These are phyloP conservation scores for Saccharomycopsis olivae DNA, from an alignment of 805 yeast species.

Conservation along the genomic window DNA sequence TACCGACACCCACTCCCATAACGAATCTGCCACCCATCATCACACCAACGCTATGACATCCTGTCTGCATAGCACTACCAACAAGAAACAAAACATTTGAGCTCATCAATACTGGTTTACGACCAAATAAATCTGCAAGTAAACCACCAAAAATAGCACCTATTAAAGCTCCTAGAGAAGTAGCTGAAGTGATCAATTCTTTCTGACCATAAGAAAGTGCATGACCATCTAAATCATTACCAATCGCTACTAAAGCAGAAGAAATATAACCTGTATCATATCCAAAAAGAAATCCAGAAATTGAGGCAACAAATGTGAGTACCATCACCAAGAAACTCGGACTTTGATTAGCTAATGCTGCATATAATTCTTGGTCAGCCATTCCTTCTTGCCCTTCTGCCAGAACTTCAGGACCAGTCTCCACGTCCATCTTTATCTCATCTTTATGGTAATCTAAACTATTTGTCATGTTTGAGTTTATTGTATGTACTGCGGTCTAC, in stretches of 20 bases:
- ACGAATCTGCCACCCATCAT: conserved; percentile 88
- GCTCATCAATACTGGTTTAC: conserved; percentile 73
- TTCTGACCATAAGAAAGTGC: conserved; percentile 64
- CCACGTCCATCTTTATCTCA: too few relatives aligned
- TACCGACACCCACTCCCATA: conserved; percentile 97
- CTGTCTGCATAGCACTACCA: conserved; percentile 81
- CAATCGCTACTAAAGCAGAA: conserved; percentile 79
- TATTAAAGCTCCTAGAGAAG: conserved; percentile 85
- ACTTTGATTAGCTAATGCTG: conserved; percentile 32
- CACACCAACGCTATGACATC: conserved; percentile 72
- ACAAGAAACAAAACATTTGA: conserved; percentile 74
- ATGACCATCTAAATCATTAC: conserved; percentile 56
- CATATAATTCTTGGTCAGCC: background rate
- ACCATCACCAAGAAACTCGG: conserved; percentile 56
- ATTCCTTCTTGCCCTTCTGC: background rate
- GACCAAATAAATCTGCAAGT: conserved; percentile 72
- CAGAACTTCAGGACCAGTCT: background rate
- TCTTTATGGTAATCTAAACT: too few relatives aligned
- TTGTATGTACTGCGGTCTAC: too few relatives aligned
- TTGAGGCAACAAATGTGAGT: conserved; percentile 68
- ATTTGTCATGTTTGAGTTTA: too few relatives aligned
- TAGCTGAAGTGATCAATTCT: conserved; percentile 87
- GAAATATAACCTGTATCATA: conserved; percentile 97
- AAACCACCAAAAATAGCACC: conserved; percentile 74
- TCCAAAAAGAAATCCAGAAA: conserved; percentile 95